These are phyloP conservation scores for Scutellaria baicalensis DNA, from an alignment of 257 asterid species.

Conservation along the genomic window DNA sequence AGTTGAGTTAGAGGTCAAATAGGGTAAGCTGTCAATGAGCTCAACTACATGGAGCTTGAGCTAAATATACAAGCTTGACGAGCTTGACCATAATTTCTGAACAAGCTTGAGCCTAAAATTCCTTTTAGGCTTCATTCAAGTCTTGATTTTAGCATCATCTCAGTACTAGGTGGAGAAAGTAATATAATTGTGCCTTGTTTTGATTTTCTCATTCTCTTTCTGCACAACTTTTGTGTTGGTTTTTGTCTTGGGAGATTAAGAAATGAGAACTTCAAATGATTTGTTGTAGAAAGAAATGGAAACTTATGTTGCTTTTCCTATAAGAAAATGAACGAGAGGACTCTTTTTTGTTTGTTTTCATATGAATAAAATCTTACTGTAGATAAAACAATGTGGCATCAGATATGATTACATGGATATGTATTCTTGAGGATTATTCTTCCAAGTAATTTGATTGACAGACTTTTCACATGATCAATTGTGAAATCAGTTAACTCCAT, in stretches of 20 bases:
- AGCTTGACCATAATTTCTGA: background rate
- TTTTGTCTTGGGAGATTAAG: background rate
- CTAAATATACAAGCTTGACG: background rate
- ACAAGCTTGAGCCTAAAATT: background rate
- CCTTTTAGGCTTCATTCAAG: background rate
- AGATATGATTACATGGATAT: background rate
- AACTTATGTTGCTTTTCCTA: background rate
- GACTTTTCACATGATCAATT: background rate
- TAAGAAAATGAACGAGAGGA: background rate
- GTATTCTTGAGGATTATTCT: background rate
- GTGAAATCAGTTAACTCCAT: constrained; percentile 1
- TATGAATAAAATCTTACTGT: background rate
- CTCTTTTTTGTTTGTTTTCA: background rate
- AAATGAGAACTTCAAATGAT: background rate
- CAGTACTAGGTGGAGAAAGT: background rate
- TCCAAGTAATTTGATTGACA: background rate
- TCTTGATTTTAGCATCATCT: background rate
- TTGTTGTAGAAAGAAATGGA: background rate
- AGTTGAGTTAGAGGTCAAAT: background rate
- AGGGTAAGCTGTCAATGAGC: background rate
- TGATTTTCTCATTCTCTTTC: background rate
- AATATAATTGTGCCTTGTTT: background rate
- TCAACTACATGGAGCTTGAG: background rate
- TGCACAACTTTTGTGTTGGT: background rate
- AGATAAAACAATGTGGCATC: background rate